Percentiles rank a stretch among this genome's conserved stretches.
phyloP scores from a whole-genome alignment of 2,329 filamentous ascomycete genomes.

The Anthostomella pinea region DNA sequence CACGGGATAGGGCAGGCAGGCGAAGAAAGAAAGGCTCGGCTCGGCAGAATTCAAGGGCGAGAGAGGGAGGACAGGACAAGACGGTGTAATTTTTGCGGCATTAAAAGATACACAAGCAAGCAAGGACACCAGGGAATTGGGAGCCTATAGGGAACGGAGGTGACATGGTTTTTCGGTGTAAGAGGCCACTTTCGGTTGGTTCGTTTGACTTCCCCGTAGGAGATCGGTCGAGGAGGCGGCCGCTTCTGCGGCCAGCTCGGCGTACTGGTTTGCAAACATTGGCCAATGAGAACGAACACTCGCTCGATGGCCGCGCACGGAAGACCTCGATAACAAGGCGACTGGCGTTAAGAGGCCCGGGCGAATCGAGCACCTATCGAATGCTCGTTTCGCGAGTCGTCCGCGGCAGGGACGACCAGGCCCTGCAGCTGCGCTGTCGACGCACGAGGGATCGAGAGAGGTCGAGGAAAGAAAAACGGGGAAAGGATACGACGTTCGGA shows the following conservation, averaged over 20 bases:
- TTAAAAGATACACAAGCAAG: constrained; percentile 3
- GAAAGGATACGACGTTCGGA: constrained; percentile 14
- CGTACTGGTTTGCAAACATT: background rate
- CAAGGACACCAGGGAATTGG: too few species aligned
- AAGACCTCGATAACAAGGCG: too few species aligned
- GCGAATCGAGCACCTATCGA: constrained; percentile 34
- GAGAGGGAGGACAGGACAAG: too few species aligned
- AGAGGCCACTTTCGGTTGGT: constrained; percentile 20
- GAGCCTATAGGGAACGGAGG: too few species aligned
- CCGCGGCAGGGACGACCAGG: constrained; percentile 6
- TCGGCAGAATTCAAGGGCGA: background rate
- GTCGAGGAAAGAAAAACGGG: constrained; percentile 13
- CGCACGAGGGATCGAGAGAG: constrained; percentile 15
- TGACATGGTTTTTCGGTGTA: constrained; percentile 29
- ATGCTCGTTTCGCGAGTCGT: constrained; percentile 14
- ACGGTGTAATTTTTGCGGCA: too few species aligned
- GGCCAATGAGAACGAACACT: background rate
- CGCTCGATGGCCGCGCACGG: too few species aligned
- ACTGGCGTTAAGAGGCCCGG: constrained; percentile 17
- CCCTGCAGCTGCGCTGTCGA: constrained; percentile 22
- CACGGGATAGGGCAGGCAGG: background rate
- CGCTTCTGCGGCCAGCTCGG: constrained; percentile 1
- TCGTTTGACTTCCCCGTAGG: constrained; percentile 4
- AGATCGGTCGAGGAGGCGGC: background rate
- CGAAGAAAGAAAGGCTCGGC: background rate